phyloP scores from a whole-genome alignment of 176 grass and related monocot species.

The Secale cereale region DNA sequence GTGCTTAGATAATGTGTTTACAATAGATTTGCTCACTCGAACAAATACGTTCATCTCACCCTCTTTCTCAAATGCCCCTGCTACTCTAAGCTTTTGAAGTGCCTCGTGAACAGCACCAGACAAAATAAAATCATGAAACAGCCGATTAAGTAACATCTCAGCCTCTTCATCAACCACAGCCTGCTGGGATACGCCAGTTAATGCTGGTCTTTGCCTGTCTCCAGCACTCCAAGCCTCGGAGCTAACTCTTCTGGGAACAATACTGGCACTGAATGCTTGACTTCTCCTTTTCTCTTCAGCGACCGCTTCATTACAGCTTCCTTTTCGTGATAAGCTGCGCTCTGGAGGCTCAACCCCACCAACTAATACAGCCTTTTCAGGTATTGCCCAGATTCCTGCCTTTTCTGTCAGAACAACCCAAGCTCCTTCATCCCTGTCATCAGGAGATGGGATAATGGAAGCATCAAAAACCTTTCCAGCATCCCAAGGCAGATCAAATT shows the following conservation, averaged over 20 bases:
- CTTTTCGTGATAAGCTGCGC: constrained; percentile 94
- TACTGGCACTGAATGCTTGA: constrained; percentile 46
- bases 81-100: constrained; percentile 73
- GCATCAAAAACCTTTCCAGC: constrained; percentile 93
- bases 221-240: constrained; percentile 86
- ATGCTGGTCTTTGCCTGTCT: constrained; percentile 59
- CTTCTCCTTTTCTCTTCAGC: constrained; percentile 79
- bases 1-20: constrained; percentile 92
- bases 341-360: constrained; percentile 97
- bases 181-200: constrained; percentile 58
- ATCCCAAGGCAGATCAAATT: constrained; percentile 97
- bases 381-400: constrained; percentile 91
- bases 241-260: constrained; percentile 69
- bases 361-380: constrained; percentile 96
- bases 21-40: constrained; percentile 88
- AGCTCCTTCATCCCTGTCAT: constrained; percentile 81
- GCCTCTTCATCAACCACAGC: constrained; percentile 70
- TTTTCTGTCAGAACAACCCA: constrained; percentile 98
- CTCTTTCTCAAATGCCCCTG: constrained; percentile 93
- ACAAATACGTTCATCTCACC: constrained; percentile 87
- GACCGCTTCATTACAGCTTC: constrained; percentile 82
- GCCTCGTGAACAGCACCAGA: constrained; percentile 64
- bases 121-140: constrained; percentile 90
- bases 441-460: constrained; percentile 73
- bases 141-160: constrained; percentile 68